Percentiles rank a stretch among this genome's conserved stretches.
Conservation (phyloP, 176 grass and related monocot genomes). For the Carex myosuroides region DNA sequence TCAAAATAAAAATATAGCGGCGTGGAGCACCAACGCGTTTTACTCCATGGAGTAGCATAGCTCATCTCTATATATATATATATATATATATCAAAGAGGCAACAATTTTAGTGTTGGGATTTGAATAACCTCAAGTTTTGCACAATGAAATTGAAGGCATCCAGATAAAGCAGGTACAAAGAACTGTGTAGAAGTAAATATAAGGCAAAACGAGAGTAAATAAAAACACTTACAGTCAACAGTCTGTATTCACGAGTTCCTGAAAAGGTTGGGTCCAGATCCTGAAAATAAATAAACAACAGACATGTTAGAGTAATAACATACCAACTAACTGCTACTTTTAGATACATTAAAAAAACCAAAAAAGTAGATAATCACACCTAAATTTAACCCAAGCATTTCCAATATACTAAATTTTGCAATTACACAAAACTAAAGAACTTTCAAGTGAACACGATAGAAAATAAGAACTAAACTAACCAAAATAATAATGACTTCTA, state of each 20-base stretch:
- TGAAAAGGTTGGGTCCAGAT: constrained; percentile 94
- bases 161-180: neutral
- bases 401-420: neutral
- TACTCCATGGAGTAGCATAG: too few species aligned
- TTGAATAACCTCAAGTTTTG: neutral
- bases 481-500: neutral
- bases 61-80: neutral
- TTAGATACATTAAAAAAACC: neutral
- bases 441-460: neutral
- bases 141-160: neutral
- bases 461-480: neutral
- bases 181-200: neutral
- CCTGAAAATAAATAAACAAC: constrained; percentile 37
- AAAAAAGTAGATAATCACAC: constrained; percentile 17
- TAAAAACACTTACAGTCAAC: constrained; percentile 52
- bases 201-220: neutral
- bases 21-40: too few species aligned
- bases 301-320: neutral
- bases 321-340: neutral
- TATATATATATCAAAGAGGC: neutral
- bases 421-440: neutral
- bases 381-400: neutral
- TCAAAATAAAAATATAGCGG: too few species aligned
- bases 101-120: neutral
- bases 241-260: constrained; percentile 93